Evolutionary conservation across 768 basidiomycete species (phyloP), one percentile per base, ranked within the genome.

Genomic region (Serpula lacrymans): DNA sequence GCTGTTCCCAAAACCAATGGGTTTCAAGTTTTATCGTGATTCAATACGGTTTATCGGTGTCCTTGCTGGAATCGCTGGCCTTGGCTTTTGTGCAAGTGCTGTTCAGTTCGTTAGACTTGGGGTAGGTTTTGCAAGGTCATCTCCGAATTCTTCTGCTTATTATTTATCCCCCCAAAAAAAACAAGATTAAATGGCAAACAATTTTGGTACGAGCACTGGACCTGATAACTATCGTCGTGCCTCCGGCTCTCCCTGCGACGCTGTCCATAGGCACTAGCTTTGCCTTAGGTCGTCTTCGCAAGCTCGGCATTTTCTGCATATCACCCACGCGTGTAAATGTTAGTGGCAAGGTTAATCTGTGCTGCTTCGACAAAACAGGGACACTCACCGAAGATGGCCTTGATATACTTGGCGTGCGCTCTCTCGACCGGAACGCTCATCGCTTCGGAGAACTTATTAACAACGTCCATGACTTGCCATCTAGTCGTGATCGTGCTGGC

Each of bases 291-390:
- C 82, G 96, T 39, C 77, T 99, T 13, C 84, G 92, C 37, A 90
- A 87, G 57, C 66, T 72, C 20, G 89, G 87, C 10, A 88, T 99
- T 40, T 98, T 87, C 69, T 99, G 96, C 61, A 98, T 97, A 46
- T 92, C 96, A 1, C 96, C 96, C 0, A 93, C 84, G 50, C 72
- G 96, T 34, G 88, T 99, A 53, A 99, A 99, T 53, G 79, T 99
- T 33, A 90, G 82, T 1, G 96, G 96, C 8, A 94, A 96, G 67
- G 72, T 98, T 65, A 97, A 98, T 49, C 85, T 98, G 8, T 92
- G 92, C 53, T 97, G 94, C 57, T 99, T 99, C 54, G 96, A 99
- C 71, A 99, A 99, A 67, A 99, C 96, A 1, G 96, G 96, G 6
- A 99, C 96, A 7, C 73, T 99, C 17, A 99, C 96, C 1, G 96